Conservation (phyloP, 768 basidiomycete genomes). For the Coprinopsis strossmayeri region DNA sequence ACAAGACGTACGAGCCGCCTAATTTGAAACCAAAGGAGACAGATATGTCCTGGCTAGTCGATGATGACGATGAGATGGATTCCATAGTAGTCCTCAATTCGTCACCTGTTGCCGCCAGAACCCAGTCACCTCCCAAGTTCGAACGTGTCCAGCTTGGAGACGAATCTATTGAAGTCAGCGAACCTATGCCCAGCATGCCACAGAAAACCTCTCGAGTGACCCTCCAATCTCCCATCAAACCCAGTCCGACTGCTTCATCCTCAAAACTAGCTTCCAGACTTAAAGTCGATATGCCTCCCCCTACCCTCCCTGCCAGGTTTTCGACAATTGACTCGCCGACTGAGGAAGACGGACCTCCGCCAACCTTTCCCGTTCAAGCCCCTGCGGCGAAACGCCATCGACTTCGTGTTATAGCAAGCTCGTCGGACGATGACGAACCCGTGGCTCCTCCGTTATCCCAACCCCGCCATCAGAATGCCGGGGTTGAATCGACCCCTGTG, state of each 20-base stretch:
- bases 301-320: slow-evolving; percentile 15
- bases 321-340: slow-evolving; percentile 10
- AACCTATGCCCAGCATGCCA: slow-evolving; percentile 1
- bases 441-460: slow-evolving; percentile 26
- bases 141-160: slow-evolving; percentile 16
- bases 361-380: slow-evolving; percentile 17
- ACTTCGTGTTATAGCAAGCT: slow-evolving; percentile 18
- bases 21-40: slow-evolving; percentile 19
- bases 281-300: slow-evolving; percentile 22
- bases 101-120: background rate
- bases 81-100: background rate
- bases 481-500: slow-evolving; percentile 25
- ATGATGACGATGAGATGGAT: slow-evolving; percentile 55
- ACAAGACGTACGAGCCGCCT: no score
- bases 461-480: slow-evolving; percentile 30
- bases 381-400: slow-evolving; percentile 21
- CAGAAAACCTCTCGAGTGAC: background rate
- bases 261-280: slow-evolving; percentile 11
- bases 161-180: slow-evolving; percentile 22
- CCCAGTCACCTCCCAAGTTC: slow-evolving; percentile 18
- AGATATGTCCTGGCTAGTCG: slow-evolving; percentile 61
- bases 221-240: background rate
- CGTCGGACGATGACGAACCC: slow-evolving; percentile 15
- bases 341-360: slow-evolving; percentile 23
- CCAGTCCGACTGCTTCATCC: background rate